Conservation (phyloP, 2,329 filamentous ascomycete species). For the Xylariaceae sp. region DNA sequence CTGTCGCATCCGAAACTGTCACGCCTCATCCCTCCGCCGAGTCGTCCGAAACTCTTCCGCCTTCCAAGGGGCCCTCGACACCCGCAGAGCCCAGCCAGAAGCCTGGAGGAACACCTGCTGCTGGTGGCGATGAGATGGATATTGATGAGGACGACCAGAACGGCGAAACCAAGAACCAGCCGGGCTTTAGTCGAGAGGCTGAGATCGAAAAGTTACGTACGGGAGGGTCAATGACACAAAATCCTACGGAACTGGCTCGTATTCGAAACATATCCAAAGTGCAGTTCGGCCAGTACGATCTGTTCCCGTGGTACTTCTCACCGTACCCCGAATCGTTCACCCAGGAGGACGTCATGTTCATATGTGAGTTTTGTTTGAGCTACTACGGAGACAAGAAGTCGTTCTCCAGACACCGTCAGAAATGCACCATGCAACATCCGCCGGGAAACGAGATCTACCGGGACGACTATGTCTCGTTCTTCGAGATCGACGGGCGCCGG, state of each 20-base stretch:
- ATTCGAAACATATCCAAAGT: conserved; percentile 92
- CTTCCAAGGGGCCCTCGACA: conserved; percentile 40
- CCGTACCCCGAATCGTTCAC: conserved; percentile 89
- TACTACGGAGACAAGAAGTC: conserved; percentile 82
- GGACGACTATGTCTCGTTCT: conserved; percentile 89
- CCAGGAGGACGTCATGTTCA: conserved; percentile 84
- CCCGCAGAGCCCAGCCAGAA: conserved; percentile 43
- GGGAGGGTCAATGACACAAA: conserved; percentile 97
- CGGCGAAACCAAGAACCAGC: conserved; percentile 42
- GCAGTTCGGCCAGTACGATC: conserved; percentile 85
- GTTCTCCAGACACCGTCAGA: conserved; percentile 78
- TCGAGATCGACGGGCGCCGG: conserved; percentile 90
- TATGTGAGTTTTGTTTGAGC: conserved; percentile 93
- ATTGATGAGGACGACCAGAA: conserved; percentile 45
- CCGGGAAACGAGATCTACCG: conserved; percentile 98
- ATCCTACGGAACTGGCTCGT: conserved; percentile 91
- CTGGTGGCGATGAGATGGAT: conserved; percentile 48
- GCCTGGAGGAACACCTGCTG: conserved; percentile 41
- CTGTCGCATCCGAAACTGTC: conserved; percentile 47
- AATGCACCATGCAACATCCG: conserved; percentile 87
- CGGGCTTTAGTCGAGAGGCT: conserved; percentile 70
- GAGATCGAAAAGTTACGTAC: conserved; percentile 96
- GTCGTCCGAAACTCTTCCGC: conserved; percentile 44
- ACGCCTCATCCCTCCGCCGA: conserved; percentile 53
- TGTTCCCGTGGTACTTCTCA: conserved; percentile 98